Evolutionary conservation across 1,284 basidiomycete species (phyloP), one percentile per base, ranked within the genome.

Genomic region (Xerocomus alliaceus): DNA sequence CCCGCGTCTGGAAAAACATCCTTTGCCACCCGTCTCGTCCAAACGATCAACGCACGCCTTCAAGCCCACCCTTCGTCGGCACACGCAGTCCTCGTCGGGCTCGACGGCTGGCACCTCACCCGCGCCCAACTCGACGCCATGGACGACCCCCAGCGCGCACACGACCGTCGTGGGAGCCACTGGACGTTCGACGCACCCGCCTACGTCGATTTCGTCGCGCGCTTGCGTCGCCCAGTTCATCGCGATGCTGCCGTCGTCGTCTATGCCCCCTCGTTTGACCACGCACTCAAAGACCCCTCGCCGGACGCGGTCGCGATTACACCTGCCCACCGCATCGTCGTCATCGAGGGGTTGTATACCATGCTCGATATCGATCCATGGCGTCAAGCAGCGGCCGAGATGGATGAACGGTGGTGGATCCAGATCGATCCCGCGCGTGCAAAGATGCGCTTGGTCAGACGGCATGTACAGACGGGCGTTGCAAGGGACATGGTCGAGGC

Each of bases 51-150:
- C 17, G 28, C 47, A 0, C 62, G 79, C 54, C 77, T 83, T 46
- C 35, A 12, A 12, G 13, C 48, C 29, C 28, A 35, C 15, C 22
- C 34, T 8, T 49, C 32, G 49, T 58, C 22, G 0, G 50, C 59
- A 31, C 64, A 61, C 5, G 87, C 86, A 11, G 79, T 90, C 39
- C 82, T 89, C 24, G 83, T 95, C 13, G 86, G 90, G 8, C 81
- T 94, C 58, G 94, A 96, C 71, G 94, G 94, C 17, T 96, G 93
- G 93, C 93, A 96, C 75, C 75, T 89, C 61, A 83, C 87, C 61
- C 83, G 91, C 54, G 81, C 85, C 20, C 81, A 91, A 73, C 83
- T 92, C 47, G 84, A 91, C 76, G 73, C 81, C 61, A 81, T 93
- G 69, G 84, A 88, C 32, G 86, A 94, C 70, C 87, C 92, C 0